These are phyloP conservation scores for Neurospora sp. DNA, from an alignment of 495 filamentous ascomycete species.

Conservation along the genomic window DNA sequence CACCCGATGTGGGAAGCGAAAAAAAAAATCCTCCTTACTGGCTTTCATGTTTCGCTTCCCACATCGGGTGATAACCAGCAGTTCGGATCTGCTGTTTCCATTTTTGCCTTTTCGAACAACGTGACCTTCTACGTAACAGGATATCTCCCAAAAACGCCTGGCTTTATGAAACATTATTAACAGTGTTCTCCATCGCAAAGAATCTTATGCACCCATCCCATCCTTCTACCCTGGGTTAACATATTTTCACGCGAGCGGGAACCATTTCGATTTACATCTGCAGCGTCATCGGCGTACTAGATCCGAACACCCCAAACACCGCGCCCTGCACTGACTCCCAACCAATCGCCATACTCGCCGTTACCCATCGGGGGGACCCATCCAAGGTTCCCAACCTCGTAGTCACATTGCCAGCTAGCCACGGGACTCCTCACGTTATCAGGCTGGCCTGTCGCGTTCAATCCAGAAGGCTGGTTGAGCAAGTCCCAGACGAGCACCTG, in stretches of 20 bases:
- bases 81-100: background rate
- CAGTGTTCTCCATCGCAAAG: background rate
- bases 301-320: slow-evolving; percentile 66
- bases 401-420: slow-evolving; percentile 88
- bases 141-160: background rate
- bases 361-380: slow-evolving; percentile 77
- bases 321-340: slow-evolving; percentile 84
- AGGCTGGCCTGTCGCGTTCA: slow-evolving; percentile 27
- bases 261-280: background rate
- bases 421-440: slow-evolving; percentile 59
- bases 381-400: slow-evolving; percentile 88
- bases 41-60: background rate
- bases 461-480: slow-evolving; percentile 49
- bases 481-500: slow-evolving; percentile 92
- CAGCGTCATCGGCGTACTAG: background rate
- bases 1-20: no score
- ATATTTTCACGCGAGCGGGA: background rate
- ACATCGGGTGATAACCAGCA: background rate
- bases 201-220: background rate
- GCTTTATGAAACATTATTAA: background rate
- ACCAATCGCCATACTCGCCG: slow-evolving; percentile 78
- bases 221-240: background rate
- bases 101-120: background rate
- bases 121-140: background rate
- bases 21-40: background rate